Evolutionary conservation across 2,329 filamentous ascomycete species (phyloP).

Genomic region (Fusarium pseudoanthophilum): DNA sequence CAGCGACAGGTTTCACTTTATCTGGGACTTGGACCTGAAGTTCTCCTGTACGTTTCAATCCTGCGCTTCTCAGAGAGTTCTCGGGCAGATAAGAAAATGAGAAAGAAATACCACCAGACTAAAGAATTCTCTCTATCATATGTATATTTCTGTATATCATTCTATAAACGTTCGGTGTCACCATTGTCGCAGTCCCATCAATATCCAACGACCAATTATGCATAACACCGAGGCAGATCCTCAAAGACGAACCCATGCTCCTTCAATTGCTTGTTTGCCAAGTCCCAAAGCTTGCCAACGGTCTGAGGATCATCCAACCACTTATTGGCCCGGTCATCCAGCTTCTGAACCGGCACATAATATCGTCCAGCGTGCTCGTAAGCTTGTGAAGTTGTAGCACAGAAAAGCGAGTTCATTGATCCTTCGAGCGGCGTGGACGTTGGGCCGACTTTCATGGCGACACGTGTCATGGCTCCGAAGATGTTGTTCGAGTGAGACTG

Average conservation of each 20-base stretch:
- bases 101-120: no score
- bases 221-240: neutral
- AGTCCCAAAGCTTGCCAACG: constrained; percentile 21
- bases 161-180: neutral
- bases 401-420: constrained; percentile 39
- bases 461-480: constrained; percentile 27
- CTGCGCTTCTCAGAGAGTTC: no score
- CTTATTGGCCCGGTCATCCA: constrained; percentile 25
- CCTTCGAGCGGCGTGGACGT: constrained; percentile 30
- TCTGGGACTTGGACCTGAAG: no score
- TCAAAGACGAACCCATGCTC: constrained; percentile 16
- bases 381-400: constrained; percentile 29
- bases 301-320: constrained; percentile 36
- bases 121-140: neutral
- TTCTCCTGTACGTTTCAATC: no score
- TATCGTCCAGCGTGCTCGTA: constrained; percentile 20
- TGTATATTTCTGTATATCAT: neutral
- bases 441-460: constrained; percentile 27
- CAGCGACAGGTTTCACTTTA: no score
- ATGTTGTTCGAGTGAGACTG: constrained; percentile 28
- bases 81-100: no score
- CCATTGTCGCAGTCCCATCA: no score
- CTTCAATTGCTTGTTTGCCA: constrained; percentile 13
- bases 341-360: constrained; percentile 34
- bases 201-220: neutral